Percentiles rank a stretch among this genome's conserved stretches.
Conservation (phyloP, 1,139 yeast species). For the Suhomyces bolitotheri region DNA sequence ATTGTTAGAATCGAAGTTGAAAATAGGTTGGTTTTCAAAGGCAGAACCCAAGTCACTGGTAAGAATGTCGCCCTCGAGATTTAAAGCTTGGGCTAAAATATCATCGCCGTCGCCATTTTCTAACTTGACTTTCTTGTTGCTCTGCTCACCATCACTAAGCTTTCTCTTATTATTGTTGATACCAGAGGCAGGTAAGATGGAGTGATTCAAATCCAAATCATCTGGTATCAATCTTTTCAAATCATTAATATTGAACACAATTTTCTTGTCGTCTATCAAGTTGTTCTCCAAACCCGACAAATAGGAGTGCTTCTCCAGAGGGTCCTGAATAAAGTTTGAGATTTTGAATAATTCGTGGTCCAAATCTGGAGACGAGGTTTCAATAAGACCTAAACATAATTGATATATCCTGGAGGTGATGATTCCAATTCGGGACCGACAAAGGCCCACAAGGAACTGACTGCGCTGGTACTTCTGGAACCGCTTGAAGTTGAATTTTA, state of each 20-base stretch:
- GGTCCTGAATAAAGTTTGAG: slow-evolving; percentile 42
- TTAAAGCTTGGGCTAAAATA: slow-evolving; percentile 8
- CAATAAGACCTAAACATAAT: slow-evolving; percentile 57
- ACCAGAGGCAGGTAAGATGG: slow-evolving; percentile 35
- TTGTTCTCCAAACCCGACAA: slow-evolving; percentile 34
- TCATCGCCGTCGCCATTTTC: slow-evolving; percentile 16
- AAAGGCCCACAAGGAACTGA: slow-evolving; percentile 60
- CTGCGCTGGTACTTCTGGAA: slow-evolving; percentile 69
- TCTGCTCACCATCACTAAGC: slow-evolving; percentile 11
- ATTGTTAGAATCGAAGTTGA: slow-evolving; percentile 22
- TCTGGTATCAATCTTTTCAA: slow-evolving; percentile 47
- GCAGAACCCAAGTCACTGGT: slow-evolving; percentile 7
- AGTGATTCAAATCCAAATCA: slow-evolving; percentile 47
- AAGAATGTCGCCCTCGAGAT: slow-evolving; percentile 3
- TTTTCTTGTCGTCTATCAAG: slow-evolving; percentile 42
- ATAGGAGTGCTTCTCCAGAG: slow-evolving; percentile 36
- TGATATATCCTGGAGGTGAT: slow-evolving; percentile 67
- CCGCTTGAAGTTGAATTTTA: slow-evolving; percentile 65
- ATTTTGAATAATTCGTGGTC: slow-evolving; percentile 33
- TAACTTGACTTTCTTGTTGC: slow-evolving; percentile 7
- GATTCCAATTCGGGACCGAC: slow-evolving; percentile 68
- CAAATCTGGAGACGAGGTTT: slow-evolving; percentile 51
- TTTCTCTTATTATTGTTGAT: slow-evolving; percentile 5
- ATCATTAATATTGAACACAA: slow-evolving; percentile 55
- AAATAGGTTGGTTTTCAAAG: slow-evolving; percentile 10